Percentiles rank a stretch among this genome's conserved stretches.
These are phyloP conservation scores for Verruconis gallopava DNA, from an alignment of 2,329 filamentous ascomycete species.

Conservation along the genomic window DNA sequence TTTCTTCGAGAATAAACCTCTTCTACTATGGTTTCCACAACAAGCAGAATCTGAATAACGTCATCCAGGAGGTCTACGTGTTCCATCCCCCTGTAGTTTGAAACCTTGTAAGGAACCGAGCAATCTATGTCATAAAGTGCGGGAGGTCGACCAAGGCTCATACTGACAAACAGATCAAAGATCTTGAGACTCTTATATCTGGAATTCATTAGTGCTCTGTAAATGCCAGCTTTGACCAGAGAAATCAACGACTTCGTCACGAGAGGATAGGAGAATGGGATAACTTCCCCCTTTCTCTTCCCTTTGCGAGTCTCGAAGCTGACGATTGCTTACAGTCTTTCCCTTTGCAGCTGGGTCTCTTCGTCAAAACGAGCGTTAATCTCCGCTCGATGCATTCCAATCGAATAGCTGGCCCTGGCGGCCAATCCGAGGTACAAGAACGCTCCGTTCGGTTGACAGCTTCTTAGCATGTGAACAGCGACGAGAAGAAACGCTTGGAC, in stretches of 20 bases:
- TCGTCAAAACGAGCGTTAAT: slow-evolving; percentile 37
- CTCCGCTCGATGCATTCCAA: slow-evolving; percentile 39
- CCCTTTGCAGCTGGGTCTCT: slow-evolving; percentile 28
- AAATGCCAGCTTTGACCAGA: too few species aligned
- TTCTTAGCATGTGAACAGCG: slow-evolving; percentile 39
- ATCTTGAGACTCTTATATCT: slow-evolving; percentile 42
- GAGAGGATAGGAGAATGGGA: too few species aligned
- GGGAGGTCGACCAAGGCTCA: slow-evolving; percentile 37
- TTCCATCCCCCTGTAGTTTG: slow-evolving; percentile 11
- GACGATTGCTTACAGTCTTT: slow-evolving; percentile 19
- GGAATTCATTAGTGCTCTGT: too few species aligned
- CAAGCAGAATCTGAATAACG: neutral
- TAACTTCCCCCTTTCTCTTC: too few species aligned
- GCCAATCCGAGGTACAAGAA: slow-evolving; percentile 40
- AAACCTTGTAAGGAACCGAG: slow-evolving; percentile 27
- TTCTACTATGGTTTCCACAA: neutral
- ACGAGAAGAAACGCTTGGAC: slow-evolving; percentile 40
- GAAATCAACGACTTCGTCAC: too few species aligned
- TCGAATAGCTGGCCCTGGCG: slow-evolving; percentile 38
- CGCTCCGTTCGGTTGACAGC: slow-evolving; percentile 39
- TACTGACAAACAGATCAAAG: slow-evolving; percentile 39
- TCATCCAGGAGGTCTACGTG: neutral
- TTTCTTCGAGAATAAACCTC: neutral
- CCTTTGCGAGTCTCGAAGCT: too few species aligned
- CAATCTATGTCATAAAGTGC: slow-evolving; percentile 40